Base-by-base conservation (phyloP, 1,284 basidiomycete species). In the Cutaneotrichosporon sp. region DNA sequence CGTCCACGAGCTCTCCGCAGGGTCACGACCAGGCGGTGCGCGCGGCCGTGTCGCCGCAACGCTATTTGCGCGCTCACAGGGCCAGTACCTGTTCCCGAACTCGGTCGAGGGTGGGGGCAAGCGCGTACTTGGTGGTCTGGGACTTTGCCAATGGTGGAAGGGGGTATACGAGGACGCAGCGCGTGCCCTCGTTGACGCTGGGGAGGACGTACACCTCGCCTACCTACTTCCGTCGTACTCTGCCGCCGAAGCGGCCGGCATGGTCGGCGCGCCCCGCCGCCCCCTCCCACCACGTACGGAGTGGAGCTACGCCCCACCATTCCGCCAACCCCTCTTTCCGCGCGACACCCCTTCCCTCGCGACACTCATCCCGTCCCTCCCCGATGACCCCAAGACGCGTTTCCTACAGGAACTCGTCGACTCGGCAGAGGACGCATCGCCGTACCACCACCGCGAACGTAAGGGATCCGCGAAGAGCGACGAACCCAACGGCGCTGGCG, bases 141-240 rank as follows among this genome's bases (percentile, higher is more conserved):
- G 81, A 60, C 80, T 98, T 1, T 92, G 91, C 70, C 83, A 79
- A 45, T 98, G 94, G 94, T 98, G 94, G 94, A 87, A 87, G 68
- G 79, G 81, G 17, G 78, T 87, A 18, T 75, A 90, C 46, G 79
- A 80, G 52, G 76, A 79, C 20, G 83, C 85, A 9, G 82, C 80
- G 2, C 63, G 56, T 42, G 17, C 34, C 4, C 59, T 79, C 51
- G 69, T 61, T 46, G 65, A 21, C n/a, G 15, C 47, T 52, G 45
- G 53, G 17, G 51, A 15, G 18, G 37, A 44, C 10, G 54, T 79
- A 66, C 13, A 43, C 56, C 42, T 73, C 37, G 44, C 55, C 5
- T 88, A 87, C 73, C 65, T 88, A 35, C 76, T 93, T 20, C 88
- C 90, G 1, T 87, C 87, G 0, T 83, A 84, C 57, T 80, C 76